These are phyloP conservation scores for Ceratobasidium sp. DNA, from an alignment of 1,284 basidiomycete genomes.

Conservation along the genomic window DNA sequence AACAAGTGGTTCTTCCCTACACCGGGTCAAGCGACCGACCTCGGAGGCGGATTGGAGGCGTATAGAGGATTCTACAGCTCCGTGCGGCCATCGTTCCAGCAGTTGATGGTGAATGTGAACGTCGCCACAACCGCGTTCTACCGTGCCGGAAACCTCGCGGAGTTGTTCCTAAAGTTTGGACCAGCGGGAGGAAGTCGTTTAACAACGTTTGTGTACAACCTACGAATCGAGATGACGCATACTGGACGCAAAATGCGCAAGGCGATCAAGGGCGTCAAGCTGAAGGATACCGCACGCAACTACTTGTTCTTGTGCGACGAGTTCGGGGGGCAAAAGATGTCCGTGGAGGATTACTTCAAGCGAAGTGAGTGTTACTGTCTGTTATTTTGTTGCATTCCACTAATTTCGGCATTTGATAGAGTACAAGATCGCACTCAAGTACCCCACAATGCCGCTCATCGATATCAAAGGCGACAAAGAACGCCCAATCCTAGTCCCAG, in stretches of 20 bases:
- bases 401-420: constrained; percentile 53
- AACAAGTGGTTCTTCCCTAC: constrained; percentile 75
- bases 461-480: constrained; percentile 65
- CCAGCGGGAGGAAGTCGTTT: constrained; percentile 58
- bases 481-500: constrained; percentile 61
- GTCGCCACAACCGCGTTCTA: constrained; percentile 81
- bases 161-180: constrained; percentile 62
- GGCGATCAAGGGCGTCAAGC: constrained; percentile 60
- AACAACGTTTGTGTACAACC: constrained; percentile 62
- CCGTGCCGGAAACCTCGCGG: constrained; percentile 64
- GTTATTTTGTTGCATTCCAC: background rate
- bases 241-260: constrained; percentile 53
- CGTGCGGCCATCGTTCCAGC: constrained; percentile 71
- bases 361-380: constrained; percentile 57
- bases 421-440: constrained; percentile 59
- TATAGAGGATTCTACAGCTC: constrained; percentile 79
- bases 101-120: constrained; percentile 81
- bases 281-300: constrained; percentile 50
- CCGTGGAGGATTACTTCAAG: constrained; percentile 69
- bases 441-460: constrained; percentile 63
- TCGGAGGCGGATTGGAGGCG: constrained; percentile 61
- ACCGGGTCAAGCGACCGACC: constrained; percentile 56
- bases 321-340: constrained; percentile 55
- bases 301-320: constrained; percentile 65
- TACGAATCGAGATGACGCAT: constrained; percentile 66